Percentiles rank a stretch among this genome's conserved stretches.
Conservation (phyloP, 1,139 yeast genomes). For the Lipomyces yarrowii region DNA sequence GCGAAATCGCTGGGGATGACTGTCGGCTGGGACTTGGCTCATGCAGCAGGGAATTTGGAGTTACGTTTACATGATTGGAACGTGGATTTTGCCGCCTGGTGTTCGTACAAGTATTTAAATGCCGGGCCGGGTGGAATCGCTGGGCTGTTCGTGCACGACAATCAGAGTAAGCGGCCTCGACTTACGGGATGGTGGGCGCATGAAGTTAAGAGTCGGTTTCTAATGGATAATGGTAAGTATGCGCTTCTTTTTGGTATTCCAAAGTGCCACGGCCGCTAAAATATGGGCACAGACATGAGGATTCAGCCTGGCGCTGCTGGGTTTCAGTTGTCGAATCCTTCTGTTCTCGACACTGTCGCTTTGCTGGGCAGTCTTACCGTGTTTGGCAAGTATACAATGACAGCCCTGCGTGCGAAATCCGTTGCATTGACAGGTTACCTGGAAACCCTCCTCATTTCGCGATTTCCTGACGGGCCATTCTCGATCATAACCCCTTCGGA, state of each 20-base stretch:
- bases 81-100: conserved; percentile 93
- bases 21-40: conserved; percentile 97
- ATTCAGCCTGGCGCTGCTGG: conserved; percentile 85
- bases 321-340: conserved; percentile 89
- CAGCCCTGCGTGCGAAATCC: conserved; percentile 58
- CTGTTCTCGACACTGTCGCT: conserved; percentile 79
- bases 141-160: conserved; percentile 34
- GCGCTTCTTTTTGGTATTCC: not conserved
- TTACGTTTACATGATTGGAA: conserved; percentile 79
- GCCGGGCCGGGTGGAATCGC: conserved; percentile 80
- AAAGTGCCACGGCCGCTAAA: not conserved
- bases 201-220: conserved; percentile 65
- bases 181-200: conserved; percentile 99
- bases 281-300: conserved; percentile 51
- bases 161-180: conserved; percentile 56
- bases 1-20: conserved; percentile 59
- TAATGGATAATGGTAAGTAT: conserved; percentile 61
- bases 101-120: conserved; percentile 87
- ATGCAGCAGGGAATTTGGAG: conserved; percentile 87
- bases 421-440: conserved; percentile 60
- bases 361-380: conserved; percentile 66
- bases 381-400: conserved; percentile 61
- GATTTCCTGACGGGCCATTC: conserved; percentile 46
- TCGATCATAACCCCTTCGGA: conserved; percentile 72
- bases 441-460: conserved; percentile 49